Evolutionary conservation across 768 basidiomycete species (phyloP).

Genomic region (Podaxis mareebaensis): DNA sequence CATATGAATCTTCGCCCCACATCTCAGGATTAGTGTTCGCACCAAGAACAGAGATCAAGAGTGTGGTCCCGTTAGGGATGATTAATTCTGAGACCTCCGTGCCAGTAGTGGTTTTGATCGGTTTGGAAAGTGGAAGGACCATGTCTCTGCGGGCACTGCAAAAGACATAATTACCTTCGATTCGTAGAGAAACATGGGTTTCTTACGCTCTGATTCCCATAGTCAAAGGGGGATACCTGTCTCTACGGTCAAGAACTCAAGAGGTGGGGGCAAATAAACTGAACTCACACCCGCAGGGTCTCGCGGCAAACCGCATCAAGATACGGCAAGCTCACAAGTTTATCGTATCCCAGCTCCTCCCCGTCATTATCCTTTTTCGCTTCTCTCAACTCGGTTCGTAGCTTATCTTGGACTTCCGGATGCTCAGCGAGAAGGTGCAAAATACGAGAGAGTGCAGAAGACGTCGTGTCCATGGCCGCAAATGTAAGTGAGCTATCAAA

Average conservation of each 20-base stretch:
- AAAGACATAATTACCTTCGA: background rate
- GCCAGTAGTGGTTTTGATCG: slow-evolving; percentile 39
- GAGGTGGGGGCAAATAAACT: too few relatives aligned
- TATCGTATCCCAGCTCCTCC: slow-evolving; percentile 35
- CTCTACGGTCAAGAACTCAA: background rate
- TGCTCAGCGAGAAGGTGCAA: slow-evolving; percentile 33
- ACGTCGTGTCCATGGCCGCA: slow-evolving; percentile 46
- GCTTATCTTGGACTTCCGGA: slow-evolving; percentile 37
- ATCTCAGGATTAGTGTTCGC: slow-evolving; percentile 35
- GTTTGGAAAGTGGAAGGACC: slow-evolving; percentile 44
- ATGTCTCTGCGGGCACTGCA: slow-evolving; percentile 21
- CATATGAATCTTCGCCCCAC: slow-evolving; percentile 42
- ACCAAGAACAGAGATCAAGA: slow-evolving; percentile 38
- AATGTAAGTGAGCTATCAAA: slow-evolving; percentile 35
- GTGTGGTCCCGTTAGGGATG: slow-evolving; percentile 41
- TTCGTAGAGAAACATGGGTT: background rate
- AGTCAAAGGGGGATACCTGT: slow-evolving; percentile 27
- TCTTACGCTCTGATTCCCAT: slow-evolving; percentile 25
- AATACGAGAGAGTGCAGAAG: slow-evolving; percentile 34
- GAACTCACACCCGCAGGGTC: slow-evolving; percentile 36
- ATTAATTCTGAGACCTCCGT: slow-evolving; percentile 33
- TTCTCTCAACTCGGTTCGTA: slow-evolving; percentile 34
- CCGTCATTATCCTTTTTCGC: slow-evolving; percentile 25
- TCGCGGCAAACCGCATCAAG: slow-evolving; percentile 43
- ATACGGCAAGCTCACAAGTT: slow-evolving; percentile 36